Evolutionary conservation across 257 asterid genomes (phyloP), one percentile per base, ranked within the genome.

Genomic region (Penstemon barbatus): DNA sequence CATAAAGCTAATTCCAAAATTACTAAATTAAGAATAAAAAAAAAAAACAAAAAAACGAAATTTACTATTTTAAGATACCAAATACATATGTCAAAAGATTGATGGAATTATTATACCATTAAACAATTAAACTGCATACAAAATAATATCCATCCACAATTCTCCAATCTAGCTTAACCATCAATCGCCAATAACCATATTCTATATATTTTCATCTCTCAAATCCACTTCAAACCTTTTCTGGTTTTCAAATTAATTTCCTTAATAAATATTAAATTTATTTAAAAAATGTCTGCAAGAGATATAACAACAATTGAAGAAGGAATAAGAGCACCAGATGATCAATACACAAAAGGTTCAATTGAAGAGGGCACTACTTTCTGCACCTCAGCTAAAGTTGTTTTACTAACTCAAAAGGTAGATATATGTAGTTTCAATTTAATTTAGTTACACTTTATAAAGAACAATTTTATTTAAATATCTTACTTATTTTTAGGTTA

Each of bases 331-430:
- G 57, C 69, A 33, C 37, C 68, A 43, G 73, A 63, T 48, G 73
- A 64, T 13, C 58, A 54, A 4, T 33, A n/a, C 57, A 57, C 19
- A 60, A 80, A 61, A n/a, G 57, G 49, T 61, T 10, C 51, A 11
- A 57, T 52, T 13, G 72, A 68, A 53, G 87, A 77, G 1, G 69
- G 60, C 13, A 2, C 50, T 8, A 33, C 70, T 45, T 77, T 84
- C 40, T 84, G 87, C 45, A 64, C 78, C 57, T 84, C 89, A 13
- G 44, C 81, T 38, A 79, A 61, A 7, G 84, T 77, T 5, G 88
- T 84, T 7, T 53, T 71, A 4, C 39, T 84, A 62, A 81, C 78
- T 64, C 90, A 87, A 66, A 87, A 84, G 86, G 86, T 75, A 57
- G 15, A 15, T 15, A 15, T 15, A 15, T 15, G 18, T 15, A 15